Conservation (phyloP, 176 grass and related monocot genomes). For the Lolium multiflorum region DNA sequence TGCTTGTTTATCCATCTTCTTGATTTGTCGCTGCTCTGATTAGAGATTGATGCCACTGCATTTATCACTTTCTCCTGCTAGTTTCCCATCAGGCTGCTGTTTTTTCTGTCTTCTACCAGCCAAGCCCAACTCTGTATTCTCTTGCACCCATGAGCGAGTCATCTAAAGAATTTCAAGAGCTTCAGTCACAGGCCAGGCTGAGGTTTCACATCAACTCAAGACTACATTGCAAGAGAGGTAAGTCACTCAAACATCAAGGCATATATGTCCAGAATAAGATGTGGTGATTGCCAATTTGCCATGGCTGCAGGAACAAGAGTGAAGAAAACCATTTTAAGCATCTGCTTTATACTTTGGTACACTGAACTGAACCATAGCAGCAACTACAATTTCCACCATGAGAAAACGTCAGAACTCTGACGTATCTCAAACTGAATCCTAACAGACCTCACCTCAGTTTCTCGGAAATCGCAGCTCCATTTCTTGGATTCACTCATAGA, state of each 20-base stretch:
- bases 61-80: not conserved
- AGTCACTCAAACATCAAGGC: not conserved
- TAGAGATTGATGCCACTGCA: slow-evolving; percentile 4
- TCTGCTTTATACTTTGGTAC: not conserved
- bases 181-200: not conserved
- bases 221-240: not conserved
- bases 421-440: not conserved
- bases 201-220: not conserved
- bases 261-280: not conserved
- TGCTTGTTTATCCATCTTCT: not conserved
- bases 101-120: not conserved
- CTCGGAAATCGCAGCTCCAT: not conserved
- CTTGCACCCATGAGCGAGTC: not conserved
- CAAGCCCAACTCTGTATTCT: not conserved
- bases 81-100: not conserved
- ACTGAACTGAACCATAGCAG: not conserved
- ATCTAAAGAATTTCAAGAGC: slow-evolving; percentile 18
- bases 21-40: not conserved
- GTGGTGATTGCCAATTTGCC: too few relatives aligned
- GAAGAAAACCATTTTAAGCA: slow-evolving; percentile 6
- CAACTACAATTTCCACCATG: not conserved
- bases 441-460: not conserved
- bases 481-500: slow-evolving; percentile 4
- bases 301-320: not conserved
- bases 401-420: slow-evolving; percentile 2